Base-by-base conservation (phyloP, 371 early-diverging fungal genomes). In the Actinomortierella wolfii region DNA sequence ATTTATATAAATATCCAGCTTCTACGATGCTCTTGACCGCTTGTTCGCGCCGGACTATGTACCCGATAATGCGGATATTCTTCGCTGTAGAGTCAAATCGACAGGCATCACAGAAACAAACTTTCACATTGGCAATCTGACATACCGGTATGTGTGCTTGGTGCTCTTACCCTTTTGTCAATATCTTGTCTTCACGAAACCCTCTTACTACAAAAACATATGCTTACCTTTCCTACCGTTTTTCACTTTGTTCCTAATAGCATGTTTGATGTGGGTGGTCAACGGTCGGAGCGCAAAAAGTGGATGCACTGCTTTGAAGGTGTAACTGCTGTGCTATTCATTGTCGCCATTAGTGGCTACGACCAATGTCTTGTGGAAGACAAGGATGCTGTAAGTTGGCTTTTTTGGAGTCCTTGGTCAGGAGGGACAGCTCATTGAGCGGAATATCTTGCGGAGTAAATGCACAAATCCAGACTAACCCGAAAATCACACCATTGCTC, bases 221-320 rank as follows among this genome's bases (percentile, higher is more conserved):
- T n/a, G n/a, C n/a, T n/a, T n/a, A n/a, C n/a, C n/a, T n/a, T n/a
- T n/a, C n/a, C n/a, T n/a, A n/a, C n/a, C n/a, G n/a, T n/a, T n/a
- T n/a, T n/a, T 49, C 24, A 11, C 13, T 39, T 28, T 26, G 0
- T 60, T 21, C 4, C n/a, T 53, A 1, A n/a, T 24, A 51, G 84
- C 41, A 93, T 96, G 94, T 87, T 94, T 78, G 97, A 96, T 78
- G 97, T 96, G 24, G 96, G 96, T 39, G 96, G 96, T 17, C 96
- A 96, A 80, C 79, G 94, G 21, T 89, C 90, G 25, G 94, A 94
- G 64, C 86, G 98, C 57, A 96, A 94, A 63, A 95, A 95, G 71
- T 97, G 98, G 98, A 86, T 94, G 44, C 96, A 95, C 52, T 96
- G 95, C 57, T 92, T 96, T 75, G 97, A 96, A 67, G 92, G 92